phyloP scores from a whole-genome alignment of 768 basidiomycete species.

The Boletus coccyginus region DNA sequence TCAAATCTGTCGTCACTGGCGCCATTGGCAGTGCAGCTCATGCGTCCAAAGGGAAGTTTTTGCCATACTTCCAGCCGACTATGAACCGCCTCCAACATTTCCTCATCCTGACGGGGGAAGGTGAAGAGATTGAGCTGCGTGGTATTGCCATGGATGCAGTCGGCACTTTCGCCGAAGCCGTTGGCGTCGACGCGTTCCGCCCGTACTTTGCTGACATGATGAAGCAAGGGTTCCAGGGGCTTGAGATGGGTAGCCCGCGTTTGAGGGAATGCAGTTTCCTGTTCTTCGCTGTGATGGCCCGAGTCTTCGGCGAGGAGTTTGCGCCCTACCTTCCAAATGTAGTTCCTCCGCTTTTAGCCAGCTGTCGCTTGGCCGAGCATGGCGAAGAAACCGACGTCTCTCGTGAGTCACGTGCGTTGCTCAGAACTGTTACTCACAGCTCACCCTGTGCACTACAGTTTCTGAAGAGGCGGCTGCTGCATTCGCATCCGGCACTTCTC shows the following conservation, averaged over 20 bases:
- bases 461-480: constrained; percentile 54
- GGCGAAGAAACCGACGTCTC: constrained; percentile 52
- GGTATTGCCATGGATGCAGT: constrained; percentile 99
- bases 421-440: neutral
- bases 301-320: constrained; percentile 94
- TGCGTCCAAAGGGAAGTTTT: constrained; percentile 87
- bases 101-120: constrained; percentile 79
- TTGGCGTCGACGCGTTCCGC: constrained; percentile 90
- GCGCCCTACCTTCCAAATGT: constrained; percentile 82
- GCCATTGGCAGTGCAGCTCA: constrained; percentile 98
- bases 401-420: constrained; percentile 34
- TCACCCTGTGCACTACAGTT: constrained; percentile 29
- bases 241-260: constrained; percentile 81
- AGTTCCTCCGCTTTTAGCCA: constrained; percentile 79
- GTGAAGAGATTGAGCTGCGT: constrained; percentile 90
- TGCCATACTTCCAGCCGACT: constrained; percentile 91
- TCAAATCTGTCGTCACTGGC: constrained; percentile 94
- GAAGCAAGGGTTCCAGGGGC: constrained; percentile 89
- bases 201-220: constrained; percentile 97
- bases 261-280: constrained; percentile 95
- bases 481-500: constrained; percentile 73
- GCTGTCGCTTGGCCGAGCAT: constrained; percentile 80
- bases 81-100: constrained; percentile 89
- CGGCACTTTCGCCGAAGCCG: constrained; percentile 96
- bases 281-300: constrained; percentile 98